phyloP scores from a whole-genome alignment of 371 early-diverging fungal species.

The Mortierella sp. region DNA sequence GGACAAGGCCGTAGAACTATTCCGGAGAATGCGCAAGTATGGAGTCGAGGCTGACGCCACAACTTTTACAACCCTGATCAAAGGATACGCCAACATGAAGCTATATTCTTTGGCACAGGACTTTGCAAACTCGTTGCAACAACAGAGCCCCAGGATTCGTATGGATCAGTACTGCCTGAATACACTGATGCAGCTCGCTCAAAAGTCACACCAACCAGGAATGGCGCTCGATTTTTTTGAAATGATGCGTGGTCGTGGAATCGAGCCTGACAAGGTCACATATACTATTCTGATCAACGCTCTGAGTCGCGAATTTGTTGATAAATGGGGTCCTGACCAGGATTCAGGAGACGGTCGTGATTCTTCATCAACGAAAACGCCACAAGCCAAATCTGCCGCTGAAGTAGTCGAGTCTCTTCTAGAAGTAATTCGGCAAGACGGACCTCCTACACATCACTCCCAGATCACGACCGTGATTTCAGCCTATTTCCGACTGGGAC shows the following conservation, averaged over 20 bases:
- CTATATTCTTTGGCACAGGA: slow-evolving; percentile 46
- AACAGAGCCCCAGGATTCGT: slow-evolving; percentile 21
- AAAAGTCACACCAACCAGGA: slow-evolving; percentile 47
- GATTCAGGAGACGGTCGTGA: slow-evolving; percentile 6
- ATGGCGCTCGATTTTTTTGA: slow-evolving; percentile 53
- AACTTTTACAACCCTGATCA: slow-evolving; percentile 60
- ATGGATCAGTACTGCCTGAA: slow-evolving; percentile 43
- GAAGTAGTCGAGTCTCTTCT: slow-evolving; percentile 51
- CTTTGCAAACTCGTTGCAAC: slow-evolving; percentile 47
- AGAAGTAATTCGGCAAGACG: slow-evolving; percentile 25
- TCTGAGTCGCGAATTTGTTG: slow-evolving; percentile 47
- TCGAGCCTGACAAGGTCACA: slow-evolving; percentile 51
- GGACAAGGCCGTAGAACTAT: slow-evolving; percentile 59
- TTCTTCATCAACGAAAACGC: neutral
- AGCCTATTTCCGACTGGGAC: slow-evolving; percentile 49
- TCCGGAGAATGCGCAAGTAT: slow-evolving; percentile 53
- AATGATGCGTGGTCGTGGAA: slow-evolving; percentile 56
- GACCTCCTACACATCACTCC: slow-evolving; percentile 20
- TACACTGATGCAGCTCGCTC: slow-evolving; percentile 51
- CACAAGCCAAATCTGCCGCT: slow-evolving; percentile 18
- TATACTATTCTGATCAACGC: slow-evolving; percentile 58
- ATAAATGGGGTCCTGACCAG: slow-evolving; percentile 5
- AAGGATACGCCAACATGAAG: slow-evolving; percentile 59
- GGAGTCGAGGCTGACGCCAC: slow-evolving; percentile 29
- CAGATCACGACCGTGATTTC: slow-evolving; percentile 46